phyloP scores from a whole-genome alignment of 176 grass and related monocot species.

The Juncus inflexus region DNA sequence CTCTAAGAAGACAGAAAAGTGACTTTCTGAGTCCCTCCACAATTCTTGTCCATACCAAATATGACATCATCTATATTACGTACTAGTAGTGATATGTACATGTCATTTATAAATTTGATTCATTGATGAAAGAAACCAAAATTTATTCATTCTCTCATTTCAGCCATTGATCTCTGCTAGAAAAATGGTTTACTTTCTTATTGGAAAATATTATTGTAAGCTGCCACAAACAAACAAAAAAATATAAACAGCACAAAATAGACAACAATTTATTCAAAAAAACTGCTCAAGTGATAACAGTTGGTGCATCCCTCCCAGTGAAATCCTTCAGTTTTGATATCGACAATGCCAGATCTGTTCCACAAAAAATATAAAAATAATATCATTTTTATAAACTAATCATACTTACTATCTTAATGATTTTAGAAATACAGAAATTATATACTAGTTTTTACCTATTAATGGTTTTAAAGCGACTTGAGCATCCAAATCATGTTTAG shows the following conservation, averaged over 20 bases:
- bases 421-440: background rate
- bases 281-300: slow-evolving; percentile 60
- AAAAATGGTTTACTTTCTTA: background rate
- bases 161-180: no score
- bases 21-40: no score
- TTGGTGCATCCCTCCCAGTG: slow-evolving; percentile 79
- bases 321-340: slow-evolving; percentile 81
- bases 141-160: no score
- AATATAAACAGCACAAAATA: slow-evolving; percentile 19
- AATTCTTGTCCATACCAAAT: no score
- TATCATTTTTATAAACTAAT: background rate
- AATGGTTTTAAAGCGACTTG: slow-evolving; percentile 66
- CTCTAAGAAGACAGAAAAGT: no score
- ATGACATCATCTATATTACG: no score
- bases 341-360: slow-evolving; percentile 67
- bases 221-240: slow-evolving; percentile 1
- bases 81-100: no score
- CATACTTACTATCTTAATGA: background rate
- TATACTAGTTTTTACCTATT: slow-evolving; percentile 46
- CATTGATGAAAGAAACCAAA: no score
- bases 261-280: background rate
- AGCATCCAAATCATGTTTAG: slow-evolving; percentile 67
- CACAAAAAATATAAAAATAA: slow-evolving; percentile 13
- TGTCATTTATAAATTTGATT: no score
- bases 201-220: background rate